A percentile compares a stretch with the other conserved stretches of the same genome.
These are phyloP conservation scores for Aureobasidium sp. DNA, from an alignment of 2,329 filamentous ascomycete species.

Conservation along the genomic window DNA sequence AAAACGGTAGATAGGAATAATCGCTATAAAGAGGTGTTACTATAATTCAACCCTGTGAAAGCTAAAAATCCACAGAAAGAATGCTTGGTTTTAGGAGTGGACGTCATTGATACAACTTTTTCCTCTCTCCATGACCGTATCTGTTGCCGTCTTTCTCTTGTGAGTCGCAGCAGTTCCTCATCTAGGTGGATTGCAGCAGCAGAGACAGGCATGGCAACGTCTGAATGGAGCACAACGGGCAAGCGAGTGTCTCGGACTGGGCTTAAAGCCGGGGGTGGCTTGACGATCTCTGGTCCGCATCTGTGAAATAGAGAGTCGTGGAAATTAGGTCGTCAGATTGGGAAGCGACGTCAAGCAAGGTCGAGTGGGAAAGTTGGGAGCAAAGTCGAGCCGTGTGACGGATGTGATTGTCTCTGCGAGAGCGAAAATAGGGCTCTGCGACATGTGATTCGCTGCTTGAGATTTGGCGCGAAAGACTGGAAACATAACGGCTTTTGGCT, in stretches of 20 bases:
- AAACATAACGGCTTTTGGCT: not conserved
- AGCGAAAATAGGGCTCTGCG: not conserved
- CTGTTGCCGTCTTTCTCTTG: not conserved
- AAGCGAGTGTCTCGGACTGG: slow-evolving; percentile 9
- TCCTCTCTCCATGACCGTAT: not conserved
- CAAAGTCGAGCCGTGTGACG: not conserved
- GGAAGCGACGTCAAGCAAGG: slow-evolving; percentile 6
- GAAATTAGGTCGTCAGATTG: slow-evolving; percentile 3
- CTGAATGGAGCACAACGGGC: not conserved
- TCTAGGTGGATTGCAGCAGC: not conserved
- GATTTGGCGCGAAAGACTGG: not conserved
- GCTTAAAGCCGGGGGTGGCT: not conserved
- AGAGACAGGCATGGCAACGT: not conserved
- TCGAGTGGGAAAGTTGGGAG: not conserved
- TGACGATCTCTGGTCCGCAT: not conserved
- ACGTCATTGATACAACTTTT: not conserved
- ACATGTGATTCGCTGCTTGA: not conserved
- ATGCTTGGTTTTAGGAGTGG: not conserved
- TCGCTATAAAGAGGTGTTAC: too few relatives aligned
- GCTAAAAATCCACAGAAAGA: not conserved
- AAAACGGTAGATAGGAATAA: too few relatives aligned
- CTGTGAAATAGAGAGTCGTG: not conserved
- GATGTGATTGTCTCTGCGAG: not conserved
- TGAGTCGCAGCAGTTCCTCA: not conserved
- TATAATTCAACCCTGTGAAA: not conserved